These are phyloP conservation scores for Lycium barbarum DNA, from an alignment of 257 asterid genomes.

Conservation along the genomic window DNA sequence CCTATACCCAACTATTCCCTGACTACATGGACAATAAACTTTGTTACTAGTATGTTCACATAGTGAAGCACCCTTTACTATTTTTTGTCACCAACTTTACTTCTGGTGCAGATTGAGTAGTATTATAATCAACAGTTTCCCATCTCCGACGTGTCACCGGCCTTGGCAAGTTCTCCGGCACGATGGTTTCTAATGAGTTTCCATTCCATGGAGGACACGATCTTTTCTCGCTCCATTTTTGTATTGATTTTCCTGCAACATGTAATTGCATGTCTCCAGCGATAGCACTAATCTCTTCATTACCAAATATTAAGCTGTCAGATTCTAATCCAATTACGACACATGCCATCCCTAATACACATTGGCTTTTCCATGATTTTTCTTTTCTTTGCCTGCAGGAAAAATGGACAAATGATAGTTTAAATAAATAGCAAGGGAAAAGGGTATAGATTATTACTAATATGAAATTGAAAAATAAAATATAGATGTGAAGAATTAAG, in stretches of 20 bases:
- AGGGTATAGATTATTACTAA: not conserved
- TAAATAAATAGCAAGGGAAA: not conserved
- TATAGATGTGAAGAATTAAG: not conserved
- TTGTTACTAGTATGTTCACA: constrained; percentile 14
- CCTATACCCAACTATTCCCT: too few species aligned
- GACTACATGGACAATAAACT: not conserved
- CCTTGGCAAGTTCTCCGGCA: constrained; percentile 84
- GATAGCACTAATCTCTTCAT: constrained; percentile 30
- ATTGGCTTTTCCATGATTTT: constrained; percentile 53
- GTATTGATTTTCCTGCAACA: not conserved
- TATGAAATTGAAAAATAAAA: not conserved
- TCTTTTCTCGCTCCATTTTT: constrained; percentile 73
- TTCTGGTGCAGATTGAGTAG: constrained; percentile 46
- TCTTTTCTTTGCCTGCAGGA: constrained; percentile 47
- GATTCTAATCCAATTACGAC: constrained; percentile 54
- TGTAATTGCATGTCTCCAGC: constrained; percentile 44
- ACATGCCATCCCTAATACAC: constrained; percentile 50
- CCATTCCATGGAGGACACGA: constrained; percentile 75
- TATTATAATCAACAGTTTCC: constrained; percentile 53
- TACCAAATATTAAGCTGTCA: constrained; percentile 30
- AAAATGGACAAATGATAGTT: not conserved
- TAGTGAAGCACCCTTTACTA: constrained; percentile 33
- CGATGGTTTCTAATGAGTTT: constrained; percentile 79
- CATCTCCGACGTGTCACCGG: constrained; percentile 68
- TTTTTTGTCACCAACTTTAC: constrained; percentile 26